Base-by-base conservation (phyloP, 1,284 basidiomycete species). In the Dichomitus squalens region DNA sequence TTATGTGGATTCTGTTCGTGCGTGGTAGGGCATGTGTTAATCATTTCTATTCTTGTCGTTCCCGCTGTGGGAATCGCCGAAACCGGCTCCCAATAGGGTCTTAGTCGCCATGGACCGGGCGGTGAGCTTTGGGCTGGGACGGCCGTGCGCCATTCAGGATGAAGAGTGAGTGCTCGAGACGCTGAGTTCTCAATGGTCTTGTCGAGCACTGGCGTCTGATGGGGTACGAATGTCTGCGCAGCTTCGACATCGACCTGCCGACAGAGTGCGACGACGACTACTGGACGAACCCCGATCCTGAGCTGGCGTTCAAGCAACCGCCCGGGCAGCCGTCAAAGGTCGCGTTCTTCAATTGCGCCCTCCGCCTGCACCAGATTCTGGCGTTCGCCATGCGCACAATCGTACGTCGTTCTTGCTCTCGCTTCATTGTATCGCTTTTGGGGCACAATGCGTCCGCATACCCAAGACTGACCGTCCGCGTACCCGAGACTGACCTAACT, bases 131-230 rank as follows among this genome's bases (percentile, higher is more conserved):
- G 81, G 81, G 0, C 77, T 95, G 18, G 94, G 93, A 9, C 77
- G 93, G 23, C 90, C 93, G 0, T 88, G 90, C 68, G 88, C 88
- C 3, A 85, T 94, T 43, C 89, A 93, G 58, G 92, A 94, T 59
- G 91, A 93, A 69, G 93, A 95, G 90, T 91, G 64, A 25, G 85
- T 76, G 6, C 8, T n/a, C 20, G 40, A 11, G 31, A 20, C 44
- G 58, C 16, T 47, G 36, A 11, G 7, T 21, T 7, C 12, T 14
- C 6, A 6, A 14, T 6, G 35, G 11, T 36, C n/a, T 36, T 18
- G 14, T 21, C 8, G 38, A 14, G 20, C n/a, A 14, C 4, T 14
- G 23, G 8, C 18, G 8, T n/a, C 20, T 39, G 38, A 39, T 39
- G 6, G n/a, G n/a, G n/a, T n/a, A 9, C 18, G 38, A n/a, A 20